Conservation (phyloP, 768 basidiomycete genomes). For the Serendipita sp. region DNA sequence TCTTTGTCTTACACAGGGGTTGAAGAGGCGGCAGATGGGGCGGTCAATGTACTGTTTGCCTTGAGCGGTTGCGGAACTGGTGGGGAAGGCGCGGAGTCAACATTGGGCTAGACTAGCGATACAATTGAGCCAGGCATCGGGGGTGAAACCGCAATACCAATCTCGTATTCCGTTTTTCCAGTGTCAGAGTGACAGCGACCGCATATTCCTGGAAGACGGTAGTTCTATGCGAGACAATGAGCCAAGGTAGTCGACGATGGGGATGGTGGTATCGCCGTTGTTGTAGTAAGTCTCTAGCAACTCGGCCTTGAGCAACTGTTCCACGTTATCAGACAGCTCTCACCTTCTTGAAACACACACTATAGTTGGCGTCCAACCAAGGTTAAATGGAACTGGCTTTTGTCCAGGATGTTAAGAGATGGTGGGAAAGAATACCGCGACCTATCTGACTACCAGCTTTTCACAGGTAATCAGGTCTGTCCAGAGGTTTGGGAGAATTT, state of each 20-base stretch:
- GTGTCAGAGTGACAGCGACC: conserved; percentile 23
- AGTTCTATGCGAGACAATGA: too few relatives aligned
- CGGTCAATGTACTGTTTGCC: conserved; percentile 77
- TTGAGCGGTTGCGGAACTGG: conserved; percentile 71
- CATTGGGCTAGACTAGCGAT: conserved; percentile 63
- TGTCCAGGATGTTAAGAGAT: conserved; percentile 93
- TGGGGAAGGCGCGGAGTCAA: conserved; percentile 79
- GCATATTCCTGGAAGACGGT: too few relatives aligned
- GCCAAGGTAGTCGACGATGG: conserved; percentile 72
- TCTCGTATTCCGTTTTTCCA: conserved; percentile 29
- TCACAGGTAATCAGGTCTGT: conserved; percentile 65
- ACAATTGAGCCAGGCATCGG: conserved; percentile 62
- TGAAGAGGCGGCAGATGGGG: conserved; percentile 71
- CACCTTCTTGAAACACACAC: conserved; percentile 99
- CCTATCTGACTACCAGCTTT: conserved; percentile 84
- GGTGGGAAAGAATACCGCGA: conserved; percentile 88
- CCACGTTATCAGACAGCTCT: conserved; percentile 79
- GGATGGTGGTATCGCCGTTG: conserved; percentile 59
- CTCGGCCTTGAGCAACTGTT: conserved; percentile 55
- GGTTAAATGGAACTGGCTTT: conserved; percentile 97
- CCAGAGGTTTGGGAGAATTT: conserved; percentile 71
- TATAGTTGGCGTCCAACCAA: conserved; percentile 78
- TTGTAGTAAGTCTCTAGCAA: conserved; percentile 64
- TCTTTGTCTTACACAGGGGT: conserved; percentile 68
- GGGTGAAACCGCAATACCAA: conserved; percentile 38